Base-by-base conservation (phyloP, 306 rosid genomes). In the Dryas drummondii region DNA sequence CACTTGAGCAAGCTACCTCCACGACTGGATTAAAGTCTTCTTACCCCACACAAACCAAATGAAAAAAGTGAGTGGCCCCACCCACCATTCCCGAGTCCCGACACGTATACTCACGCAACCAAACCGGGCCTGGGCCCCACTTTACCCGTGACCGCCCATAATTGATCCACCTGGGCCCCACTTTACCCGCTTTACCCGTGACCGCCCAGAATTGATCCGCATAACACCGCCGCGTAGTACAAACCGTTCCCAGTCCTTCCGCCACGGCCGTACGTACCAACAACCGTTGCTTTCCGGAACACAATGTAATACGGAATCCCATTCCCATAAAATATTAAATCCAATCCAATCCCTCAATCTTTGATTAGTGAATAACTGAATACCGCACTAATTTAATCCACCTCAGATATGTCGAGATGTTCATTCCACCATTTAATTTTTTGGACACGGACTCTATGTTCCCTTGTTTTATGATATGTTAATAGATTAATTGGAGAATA, bases 371-470 rank as follows among this genome's bases (percentile, higher is more conserved):
- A 16, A 52, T 27, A 41, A 22, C 22, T 22, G 22, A 22, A 22
- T 22, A 22, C 2, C 6, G 0, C 62, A 16, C 69, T 19, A 63
- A 62, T 40, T 10, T 40, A 41, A 32, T 11, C 44, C 1, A 2
- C 62, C 19, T 53, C 57, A 12, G 41, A 63, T 0, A 41, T 14
- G 46, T 50, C 65, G 12, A 41, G 72, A 54, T 7, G 17, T 10
- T 2, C 16, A 75, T 78, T 82, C 48, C 86, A 56, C 82, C 70
- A 55, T 59, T n/a, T n/a, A n/a, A n/a, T n/a, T n/a, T n/a, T n/a
- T n/a, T n/a, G n/a, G n/a, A n/a, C n/a, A n/a, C n/a, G n/a, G n/a
- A n/a, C n/a, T n/a, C n/a, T n/a, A n/a, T n/a, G 32, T 27, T 27
- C 32, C 32, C 32, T 27, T 27, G 32, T 27, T 27, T 27, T 27